Base-by-base conservation (phyloP, 441 rosid species). In the Dalechampia spathulata region DNA sequence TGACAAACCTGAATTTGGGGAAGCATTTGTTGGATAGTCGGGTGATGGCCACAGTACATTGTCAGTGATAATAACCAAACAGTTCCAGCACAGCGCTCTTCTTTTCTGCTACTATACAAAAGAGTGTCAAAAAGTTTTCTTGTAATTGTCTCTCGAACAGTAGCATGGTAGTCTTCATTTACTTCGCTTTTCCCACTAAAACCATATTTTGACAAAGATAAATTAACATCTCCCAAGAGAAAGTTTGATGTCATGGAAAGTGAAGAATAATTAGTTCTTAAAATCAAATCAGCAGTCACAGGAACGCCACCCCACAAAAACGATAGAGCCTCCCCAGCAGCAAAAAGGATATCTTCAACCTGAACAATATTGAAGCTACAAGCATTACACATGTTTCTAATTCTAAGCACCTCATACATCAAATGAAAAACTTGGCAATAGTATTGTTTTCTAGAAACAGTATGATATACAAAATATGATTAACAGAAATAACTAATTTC, bases 1-100 rank as follows among this genome's bases (percentile, higher is more conserved):
- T 53, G 57, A 45, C 66, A 62, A 49, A 93, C 99, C 99, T 93
- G 99, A 68, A 93, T 85, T 78, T 93, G 88, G 28, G 99, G 96
- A 69, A 93, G 89, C 83, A 82, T 77, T 66, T 74, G 75, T 71
- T 89, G 99, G 73, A 93, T 81, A 70, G 83, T 72, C 55, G 93
- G 76, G 55, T 93, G 85, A 61, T 76, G 78, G 58, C 99, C 99
- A 69, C 93, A 90, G 72, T 89, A 93, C 90, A 89, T 83, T 67
- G 83, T 83, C 62, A 93, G 76, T 58, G 99, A 93, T 55, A 89
- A 70, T 60, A 93, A 73, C 99, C 97, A 93, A 57, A 93, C 97
- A 56, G 95, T 75, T 73, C 99, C 97, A 79, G 99, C 90, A 68
- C 96, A 90, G 50, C 97, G 83, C 83, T 93, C 99, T 70, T 90